Conservation (phyloP, 768 basidiomycete species). For the Leucosporidium scottii region DNA sequence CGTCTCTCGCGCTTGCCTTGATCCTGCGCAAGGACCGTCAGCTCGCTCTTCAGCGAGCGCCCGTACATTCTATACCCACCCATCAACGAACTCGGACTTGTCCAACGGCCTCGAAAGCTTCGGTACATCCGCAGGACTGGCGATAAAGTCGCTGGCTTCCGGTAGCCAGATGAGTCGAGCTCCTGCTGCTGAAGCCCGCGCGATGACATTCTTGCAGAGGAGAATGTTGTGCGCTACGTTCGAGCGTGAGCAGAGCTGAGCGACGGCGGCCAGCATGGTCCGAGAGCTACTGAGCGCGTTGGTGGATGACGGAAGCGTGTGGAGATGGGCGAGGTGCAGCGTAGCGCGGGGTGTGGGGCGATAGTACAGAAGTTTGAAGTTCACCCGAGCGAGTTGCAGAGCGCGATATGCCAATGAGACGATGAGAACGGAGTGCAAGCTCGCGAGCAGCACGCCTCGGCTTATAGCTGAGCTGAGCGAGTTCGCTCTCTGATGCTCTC, state of each 20-base stretch:
- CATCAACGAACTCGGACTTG: constrained; percentile 22
- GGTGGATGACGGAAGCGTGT: background rate
- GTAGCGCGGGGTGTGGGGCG: background rate
- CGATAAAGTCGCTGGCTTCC: constrained; percentile 38
- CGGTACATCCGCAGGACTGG: constrained; percentile 7
- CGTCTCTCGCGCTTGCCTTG: constrained; percentile 13
- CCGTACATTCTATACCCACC: background rate
- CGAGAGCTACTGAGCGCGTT: background rate
- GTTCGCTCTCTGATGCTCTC: no score
- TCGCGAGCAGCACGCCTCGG: background rate
- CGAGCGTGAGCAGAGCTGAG: constrained; percentile 33
- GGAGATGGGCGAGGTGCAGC: background rate
- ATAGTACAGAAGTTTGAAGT: no score
- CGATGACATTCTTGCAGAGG: constrained; percentile 21
- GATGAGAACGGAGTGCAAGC: background rate
- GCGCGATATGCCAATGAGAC: no score
- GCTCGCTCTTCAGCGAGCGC: background rate
- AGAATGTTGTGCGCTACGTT: constrained; percentile 23
- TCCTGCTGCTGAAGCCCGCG: constrained; percentile 10
- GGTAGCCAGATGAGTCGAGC: constrained; percentile 31
- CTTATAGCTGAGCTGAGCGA: background rate
- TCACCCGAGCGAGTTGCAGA: no score
- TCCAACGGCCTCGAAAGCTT: constrained; percentile 18
- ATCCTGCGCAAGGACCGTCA: background rate
- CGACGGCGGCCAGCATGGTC: constrained; percentile 30